phyloP scores from a whole-genome alignment of 495 filamentous ascomycete species.

The Neurospora hispaniola region DNA sequence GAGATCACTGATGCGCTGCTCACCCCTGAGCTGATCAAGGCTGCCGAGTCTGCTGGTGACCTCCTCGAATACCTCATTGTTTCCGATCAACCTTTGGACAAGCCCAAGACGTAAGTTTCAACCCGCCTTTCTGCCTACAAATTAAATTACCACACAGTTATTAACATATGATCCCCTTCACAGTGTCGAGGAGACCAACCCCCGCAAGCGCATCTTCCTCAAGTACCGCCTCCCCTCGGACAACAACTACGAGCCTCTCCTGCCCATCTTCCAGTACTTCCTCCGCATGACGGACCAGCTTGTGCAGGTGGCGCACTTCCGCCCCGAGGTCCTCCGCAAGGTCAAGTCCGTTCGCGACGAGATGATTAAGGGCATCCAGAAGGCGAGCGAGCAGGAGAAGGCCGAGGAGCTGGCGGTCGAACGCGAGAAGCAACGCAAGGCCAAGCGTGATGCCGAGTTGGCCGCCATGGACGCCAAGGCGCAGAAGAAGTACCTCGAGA shows the following conservation, averaged over 20 bases:
- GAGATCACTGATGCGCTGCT: conserved; percentile 86
- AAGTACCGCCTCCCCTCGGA: conserved; percentile 59
- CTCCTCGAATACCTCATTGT: conserved; percentile 80
- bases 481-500: conserved; percentile 90
- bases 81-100: conserved; percentile 82
- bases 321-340: conserved; percentile 79
- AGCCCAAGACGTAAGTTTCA: conserved; percentile 65
- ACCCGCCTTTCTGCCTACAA: background rate
- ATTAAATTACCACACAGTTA: background rate
- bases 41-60: conserved; percentile 70
- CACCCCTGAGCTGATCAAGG: conserved; percentile 72
- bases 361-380: conserved; percentile 67
- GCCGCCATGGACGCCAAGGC: conserved; percentile 81
- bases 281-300: conserved; percentile 75
- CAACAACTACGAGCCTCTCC: conserved; percentile 50
- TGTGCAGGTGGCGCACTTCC: conserved; percentile 68
- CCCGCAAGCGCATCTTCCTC: conserved; percentile 79
- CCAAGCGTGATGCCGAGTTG: conserved; percentile 77
- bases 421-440: conserved; percentile 79
- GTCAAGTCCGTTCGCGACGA: conserved; percentile 72
- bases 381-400: conserved; percentile 81
- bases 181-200: conserved; percentile 75
- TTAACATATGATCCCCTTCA: conserved; percentile 10
- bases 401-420: conserved; percentile 74
- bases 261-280: conserved; percentile 74